A percentile compares a stretch with the other conserved stretches of the same genome.
These are phyloP conservation scores for Stemphylium beticola DNA, from an alignment of 2,329 filamentous ascomycete species.

Conservation along the genomic window DNA sequence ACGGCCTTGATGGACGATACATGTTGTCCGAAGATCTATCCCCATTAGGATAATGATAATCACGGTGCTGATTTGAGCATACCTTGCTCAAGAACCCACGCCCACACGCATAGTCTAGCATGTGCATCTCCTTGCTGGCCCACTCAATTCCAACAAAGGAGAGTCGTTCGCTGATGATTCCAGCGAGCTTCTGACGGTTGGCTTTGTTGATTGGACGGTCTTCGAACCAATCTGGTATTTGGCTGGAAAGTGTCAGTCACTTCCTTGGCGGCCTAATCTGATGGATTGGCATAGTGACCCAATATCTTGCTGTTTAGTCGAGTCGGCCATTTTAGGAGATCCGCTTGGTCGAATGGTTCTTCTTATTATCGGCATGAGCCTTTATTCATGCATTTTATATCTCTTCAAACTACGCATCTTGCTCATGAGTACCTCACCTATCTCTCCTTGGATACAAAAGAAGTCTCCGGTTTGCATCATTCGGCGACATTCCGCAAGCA, in stretches of 20 bases:
- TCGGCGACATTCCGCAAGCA: not conserved
- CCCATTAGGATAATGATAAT: not conserved
- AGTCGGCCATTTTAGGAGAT: not conserved
- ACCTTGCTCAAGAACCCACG: constrained; percentile 11
- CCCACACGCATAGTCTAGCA: constrained; percentile 17
- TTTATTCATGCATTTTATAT: not conserved
- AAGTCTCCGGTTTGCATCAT: not conserved
- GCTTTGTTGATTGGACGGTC: constrained; percentile 12
- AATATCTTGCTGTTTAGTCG: not conserved
- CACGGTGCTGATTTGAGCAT: not conserved
- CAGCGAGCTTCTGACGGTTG: not conserved
- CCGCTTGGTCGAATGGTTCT: too few relatives aligned
- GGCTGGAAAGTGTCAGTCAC: not conserved
- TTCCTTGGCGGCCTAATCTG: not conserved
- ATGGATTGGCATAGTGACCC: not conserved
- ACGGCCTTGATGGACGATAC: constrained; percentile 13
- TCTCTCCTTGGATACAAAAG: not conserved
- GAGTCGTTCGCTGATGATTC: not conserved
- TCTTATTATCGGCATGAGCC: too few relatives aligned
- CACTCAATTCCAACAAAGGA: too few relatives aligned
- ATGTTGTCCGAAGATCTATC: constrained; percentile 9
- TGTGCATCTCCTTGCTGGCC: not conserved
- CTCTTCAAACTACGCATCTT: not conserved
- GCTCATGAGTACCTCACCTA: not conserved
- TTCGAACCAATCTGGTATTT: constrained; percentile 13